Evolutionary conservation across 2,329 filamentous ascomycete species (phyloP).

Genomic region (Aspergillus texensis): DNA sequence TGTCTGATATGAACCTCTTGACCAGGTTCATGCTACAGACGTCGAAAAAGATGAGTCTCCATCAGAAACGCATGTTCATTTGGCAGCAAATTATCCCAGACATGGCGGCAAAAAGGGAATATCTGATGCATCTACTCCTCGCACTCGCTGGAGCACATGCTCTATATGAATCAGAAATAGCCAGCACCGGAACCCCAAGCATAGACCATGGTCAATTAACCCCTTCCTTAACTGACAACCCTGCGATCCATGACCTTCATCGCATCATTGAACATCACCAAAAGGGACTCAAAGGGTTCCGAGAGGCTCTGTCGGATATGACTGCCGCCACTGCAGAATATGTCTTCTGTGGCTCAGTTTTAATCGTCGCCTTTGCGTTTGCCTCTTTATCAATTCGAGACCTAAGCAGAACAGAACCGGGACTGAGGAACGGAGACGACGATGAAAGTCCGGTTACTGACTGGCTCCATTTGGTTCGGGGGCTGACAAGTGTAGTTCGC

Average conservation of each 20-base stretch:
- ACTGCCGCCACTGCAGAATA: constrained; percentile 13
- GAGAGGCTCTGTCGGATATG: constrained; percentile 15
- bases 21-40: constrained; percentile 24
- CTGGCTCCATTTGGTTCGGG: constrained; percentile 24
- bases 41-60: constrained; percentile 15
- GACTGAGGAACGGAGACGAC: not conserved
- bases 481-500: constrained; percentile 9
- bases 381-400: constrained; percentile 18
- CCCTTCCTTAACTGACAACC: no score
- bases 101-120: constrained; percentile 19
- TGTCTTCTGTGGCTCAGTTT: constrained; percentile 21
- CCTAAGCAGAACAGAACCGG: not conserved
- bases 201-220: no score
- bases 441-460: constrained; percentile 10
- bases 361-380: constrained; percentile 24
- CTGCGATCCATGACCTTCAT: not conserved
- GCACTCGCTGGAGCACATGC: constrained; percentile 22
- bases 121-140: constrained; percentile 30
- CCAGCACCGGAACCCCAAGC: no score
- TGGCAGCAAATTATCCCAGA: constrained; percentile 28
- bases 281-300: constrained; percentile 20
- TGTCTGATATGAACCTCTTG: constrained; percentile 24
- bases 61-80: constrained; percentile 5
- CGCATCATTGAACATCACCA: constrained; percentile 26
- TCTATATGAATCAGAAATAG: no score